Conservation (phyloP, 192 early-diverging fungal genomes). For the Coemansia sp. region DNA sequence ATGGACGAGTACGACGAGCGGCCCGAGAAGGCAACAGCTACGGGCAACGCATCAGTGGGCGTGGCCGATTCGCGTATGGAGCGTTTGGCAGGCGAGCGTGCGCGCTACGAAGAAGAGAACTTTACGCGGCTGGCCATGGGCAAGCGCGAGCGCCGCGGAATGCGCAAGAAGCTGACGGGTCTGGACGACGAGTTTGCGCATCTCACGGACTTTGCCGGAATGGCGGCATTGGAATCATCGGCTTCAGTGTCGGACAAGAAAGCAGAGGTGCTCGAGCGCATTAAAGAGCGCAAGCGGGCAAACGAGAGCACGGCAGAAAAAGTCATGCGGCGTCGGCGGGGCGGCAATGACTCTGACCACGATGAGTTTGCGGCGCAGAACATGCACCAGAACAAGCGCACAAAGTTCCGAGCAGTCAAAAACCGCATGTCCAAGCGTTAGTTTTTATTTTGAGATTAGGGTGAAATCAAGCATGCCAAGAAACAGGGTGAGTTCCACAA, state of each 20-base stretch:
- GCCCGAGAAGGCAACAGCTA: constrained; percentile 73
- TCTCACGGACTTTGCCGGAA: constrained; percentile 56
- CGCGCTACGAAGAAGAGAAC: constrained; percentile 85
- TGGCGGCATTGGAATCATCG: constrained; percentile 34
- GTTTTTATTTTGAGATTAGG: neutral
- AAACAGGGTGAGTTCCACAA: too few relatives aligned
- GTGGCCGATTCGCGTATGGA: constrained; percentile 59
- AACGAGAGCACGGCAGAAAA: constrained; percentile 50
- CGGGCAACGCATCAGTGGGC: constrained; percentile 70
- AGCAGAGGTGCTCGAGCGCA: constrained; percentile 39
- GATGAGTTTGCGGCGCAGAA: constrained; percentile 15
- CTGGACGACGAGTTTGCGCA: constrained; percentile 87
- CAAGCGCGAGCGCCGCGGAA: constrained; percentile 71
- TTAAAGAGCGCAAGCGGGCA: constrained; percentile 24
- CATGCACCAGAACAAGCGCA: constrained; percentile 16
- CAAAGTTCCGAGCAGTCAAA: constrained; percentile 43
- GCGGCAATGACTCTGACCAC: constrained; percentile 17
- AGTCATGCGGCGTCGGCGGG: constrained; percentile 32
- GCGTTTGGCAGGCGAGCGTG: constrained; percentile 61
- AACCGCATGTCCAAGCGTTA: constrained; percentile 20
- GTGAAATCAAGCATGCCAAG: too few relatives aligned
- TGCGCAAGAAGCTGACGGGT: constrained; percentile 58
- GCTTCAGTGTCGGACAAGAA: constrained; percentile 14
- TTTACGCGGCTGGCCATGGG: constrained; percentile 73
- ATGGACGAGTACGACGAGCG: constrained; percentile 80